Base-by-base conservation (phyloP, 1,139 yeast species). In the Suhomyces panamericanus region DNA sequence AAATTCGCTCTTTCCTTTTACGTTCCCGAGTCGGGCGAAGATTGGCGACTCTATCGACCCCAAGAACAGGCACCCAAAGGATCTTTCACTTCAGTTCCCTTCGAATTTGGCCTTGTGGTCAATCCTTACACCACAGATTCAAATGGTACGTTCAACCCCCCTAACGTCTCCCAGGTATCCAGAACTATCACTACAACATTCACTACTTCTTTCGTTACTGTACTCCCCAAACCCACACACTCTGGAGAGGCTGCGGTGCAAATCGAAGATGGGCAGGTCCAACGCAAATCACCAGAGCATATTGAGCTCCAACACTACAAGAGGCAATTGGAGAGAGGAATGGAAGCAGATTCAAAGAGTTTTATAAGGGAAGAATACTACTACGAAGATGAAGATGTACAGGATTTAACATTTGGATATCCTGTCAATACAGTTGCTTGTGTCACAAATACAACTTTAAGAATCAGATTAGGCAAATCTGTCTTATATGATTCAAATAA, bases 341-440 rank as follows among this genome's bases (percentile, higher is more conserved):
- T 37, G 14, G 27, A 14, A 29, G 29, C n/a, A 12, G 29, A 26
- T 4, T 2, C 24, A 5, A 26, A 26, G 11, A 6, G 6, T 7
- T 26, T 10, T 26, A n/a, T 32, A 4, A 10, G 24, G 8, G 14
- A 15, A 32, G 35, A 32, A 32, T 13, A 17, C 9, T 32, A 32
- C 24, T n/a, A 20, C 10, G 27, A 14, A 7, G 35, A 20, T 12
- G 11, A n/a, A 10, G 35, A 32, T 17, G 3, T 26, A 15, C 29
- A 34, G 2, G 37, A 36, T 3, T 29, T 20, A 6, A n/a, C 26
- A 10, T 35, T 30, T 27, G 50, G 46, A 4, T 55, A 62, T 17
- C 70, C 68, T 5, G 62, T 65, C 11, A 58, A 59, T 42, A 62
- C 70, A 1, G 70, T 70, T 30, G 66, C 75, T 7, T 71, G 77